Conservation (phyloP, 2,329 filamentous ascomycete genomes). For the Fusarium setosum region DNA sequence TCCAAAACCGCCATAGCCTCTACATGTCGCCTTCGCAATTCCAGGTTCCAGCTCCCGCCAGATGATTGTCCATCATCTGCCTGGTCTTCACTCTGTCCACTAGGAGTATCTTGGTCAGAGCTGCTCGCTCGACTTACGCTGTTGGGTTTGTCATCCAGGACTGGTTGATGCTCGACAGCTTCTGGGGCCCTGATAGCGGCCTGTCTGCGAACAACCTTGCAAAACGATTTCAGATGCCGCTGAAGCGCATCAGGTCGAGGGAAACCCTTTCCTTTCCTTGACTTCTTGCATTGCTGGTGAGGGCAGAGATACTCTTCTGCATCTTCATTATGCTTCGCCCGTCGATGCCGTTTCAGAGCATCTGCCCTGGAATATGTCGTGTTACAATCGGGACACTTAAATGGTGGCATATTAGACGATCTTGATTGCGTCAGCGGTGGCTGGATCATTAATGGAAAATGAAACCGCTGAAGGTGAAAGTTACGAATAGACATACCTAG, state of each 20-base stretch:
- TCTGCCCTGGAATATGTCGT: background rate
- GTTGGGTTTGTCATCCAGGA: background rate
- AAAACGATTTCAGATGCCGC: background rate
- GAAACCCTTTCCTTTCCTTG: background rate
- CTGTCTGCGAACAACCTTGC: background rate
- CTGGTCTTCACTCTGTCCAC: fast-evolving
- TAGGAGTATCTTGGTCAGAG: background rate
- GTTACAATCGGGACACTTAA: background rate
- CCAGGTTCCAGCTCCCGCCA: background rate
- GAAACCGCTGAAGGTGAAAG: fast-evolving
- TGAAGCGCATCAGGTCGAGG: background rate
- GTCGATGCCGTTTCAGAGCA: background rate
- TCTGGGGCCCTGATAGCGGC: fast-evolving
- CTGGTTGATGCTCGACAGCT: background rate
- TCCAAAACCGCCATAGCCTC: background rate
- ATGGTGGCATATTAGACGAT: background rate
- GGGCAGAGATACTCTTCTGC: background rate
- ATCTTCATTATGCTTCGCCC: background rate
- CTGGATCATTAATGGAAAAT: too few species aligned
- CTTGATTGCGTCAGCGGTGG: background rate
- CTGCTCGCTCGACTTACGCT: background rate
- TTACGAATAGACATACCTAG: background rate
- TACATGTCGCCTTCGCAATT: background rate
- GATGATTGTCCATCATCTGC: background rate
- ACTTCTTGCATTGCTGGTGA: background rate